Conservation (phyloP, 768 basidiomycete genomes). For the Termitomyces eurrhizus region DNA sequence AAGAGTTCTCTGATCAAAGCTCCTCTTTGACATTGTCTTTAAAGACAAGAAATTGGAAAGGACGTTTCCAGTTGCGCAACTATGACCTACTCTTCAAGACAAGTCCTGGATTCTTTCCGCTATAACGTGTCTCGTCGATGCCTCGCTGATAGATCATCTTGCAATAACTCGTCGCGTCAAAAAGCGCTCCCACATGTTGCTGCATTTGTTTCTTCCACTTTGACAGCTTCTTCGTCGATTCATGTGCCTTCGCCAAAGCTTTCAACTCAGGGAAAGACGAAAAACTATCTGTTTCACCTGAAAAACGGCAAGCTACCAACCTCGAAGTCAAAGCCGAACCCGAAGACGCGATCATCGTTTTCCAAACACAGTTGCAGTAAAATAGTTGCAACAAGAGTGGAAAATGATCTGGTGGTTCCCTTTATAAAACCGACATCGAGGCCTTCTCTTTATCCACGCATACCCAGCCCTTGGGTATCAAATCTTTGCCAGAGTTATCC, state of each 20-base stretch:
- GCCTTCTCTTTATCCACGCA: not conserved
- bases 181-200: not conserved
- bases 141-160: not conserved
- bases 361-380: not conserved
- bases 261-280: not conserved
- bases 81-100: not conserved
- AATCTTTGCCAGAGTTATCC: too few species aligned
- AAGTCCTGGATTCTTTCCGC: not conserved
- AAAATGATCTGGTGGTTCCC: not conserved
- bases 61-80: not conserved
- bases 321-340: not conserved
- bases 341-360: not conserved
- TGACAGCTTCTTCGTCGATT: not conserved
- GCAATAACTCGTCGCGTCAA: too few species aligned
- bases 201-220: not conserved
- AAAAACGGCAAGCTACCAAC: not conserved
- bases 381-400: not conserved
- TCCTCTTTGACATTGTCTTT: not conserved
- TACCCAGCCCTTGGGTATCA: not conserved
- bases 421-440: not conserved
- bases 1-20: not conserved
- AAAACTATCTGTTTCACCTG: not conserved
- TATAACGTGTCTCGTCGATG: not conserved
- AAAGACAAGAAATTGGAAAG: not conserved
- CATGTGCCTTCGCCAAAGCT: not conserved